Percentiles rank a stretch among this genome's conserved stretches.
phyloP scores from a whole-genome alignment of 2,329 filamentous ascomycete species.

The Tolypocladium pustulatum region DNA sequence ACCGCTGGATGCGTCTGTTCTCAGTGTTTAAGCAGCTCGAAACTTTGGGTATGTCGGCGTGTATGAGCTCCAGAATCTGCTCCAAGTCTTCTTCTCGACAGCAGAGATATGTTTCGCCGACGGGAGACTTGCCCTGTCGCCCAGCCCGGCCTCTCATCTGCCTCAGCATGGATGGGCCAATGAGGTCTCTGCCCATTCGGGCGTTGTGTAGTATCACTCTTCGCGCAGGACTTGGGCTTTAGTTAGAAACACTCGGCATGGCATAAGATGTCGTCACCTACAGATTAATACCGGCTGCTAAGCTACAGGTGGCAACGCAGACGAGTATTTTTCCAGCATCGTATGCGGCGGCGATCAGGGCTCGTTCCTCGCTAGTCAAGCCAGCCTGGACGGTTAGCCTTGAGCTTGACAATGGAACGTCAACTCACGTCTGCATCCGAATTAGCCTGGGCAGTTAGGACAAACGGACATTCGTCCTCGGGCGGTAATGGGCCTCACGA shows the following conservation, averaged over 20 bases:
- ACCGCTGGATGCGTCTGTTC: slow-evolving; percentile 58
- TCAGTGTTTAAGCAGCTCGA: slow-evolving; percentile 59
- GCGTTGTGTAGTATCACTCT: slow-evolving; percentile 67
- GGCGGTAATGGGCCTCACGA: slow-evolving; percentile 33
- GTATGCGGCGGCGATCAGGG: slow-evolving; percentile 60
- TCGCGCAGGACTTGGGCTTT: slow-evolving; percentile 40
- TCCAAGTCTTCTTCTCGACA: slow-evolving; percentile 60
- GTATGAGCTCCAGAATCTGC: slow-evolving; percentile 58
- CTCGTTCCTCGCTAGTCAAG: slow-evolving; percentile 65
- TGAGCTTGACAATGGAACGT: not conserved
- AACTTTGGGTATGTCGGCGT: slow-evolving; percentile 60
- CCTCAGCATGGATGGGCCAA: slow-evolving; percentile 69
- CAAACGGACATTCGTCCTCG: not conserved
- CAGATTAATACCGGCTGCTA: slow-evolving; percentile 76
- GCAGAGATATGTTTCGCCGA: slow-evolving; percentile 69
- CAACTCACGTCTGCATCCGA: slow-evolving; percentile 24
- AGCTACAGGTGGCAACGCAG: slow-evolving; percentile 66
- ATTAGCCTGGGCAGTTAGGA: not conserved
- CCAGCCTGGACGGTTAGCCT: slow-evolving; percentile 37
- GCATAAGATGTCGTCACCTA: slow-evolving; percentile 10
- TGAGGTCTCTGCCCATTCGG: slow-evolving; percentile 63
- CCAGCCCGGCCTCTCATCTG: slow-evolving; percentile 75
- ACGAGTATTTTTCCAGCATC: slow-evolving; percentile 58
- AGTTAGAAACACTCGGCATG: slow-evolving; percentile 5
- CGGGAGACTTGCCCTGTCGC: slow-evolving; percentile 66